Evolutionary conservation across 2,329 filamentous ascomycete species (phyloP), one percentile per base, ranked within the genome.

Genomic region (Alternaria sp.): DNA sequence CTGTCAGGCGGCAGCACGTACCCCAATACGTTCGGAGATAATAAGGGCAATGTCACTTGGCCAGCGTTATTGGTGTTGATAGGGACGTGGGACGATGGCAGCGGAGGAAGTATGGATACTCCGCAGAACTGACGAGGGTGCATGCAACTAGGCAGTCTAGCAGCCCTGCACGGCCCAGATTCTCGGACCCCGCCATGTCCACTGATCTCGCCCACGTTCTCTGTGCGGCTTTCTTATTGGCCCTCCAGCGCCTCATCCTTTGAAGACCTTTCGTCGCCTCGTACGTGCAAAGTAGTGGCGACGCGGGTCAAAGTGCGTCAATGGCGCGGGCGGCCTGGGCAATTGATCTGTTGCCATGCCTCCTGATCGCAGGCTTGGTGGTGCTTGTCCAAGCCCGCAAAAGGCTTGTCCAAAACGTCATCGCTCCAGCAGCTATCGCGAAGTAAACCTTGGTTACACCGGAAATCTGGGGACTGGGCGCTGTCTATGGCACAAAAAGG

Each of bases 351-450:
- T 37, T 43, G 66, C 58, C 64, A 63, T 60, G 61, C 56, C 37
- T 55, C 30, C 53, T 18, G 46, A 37, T 12, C 28, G 21, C 28
- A 55, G 63, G 65, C 67, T 69, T 69, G 55, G 55, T 30, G 10
- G 28, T 61, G 71, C 69, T 72, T 73, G 67, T 70, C 44, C 30
- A 28, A 61, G 68, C 66, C 64, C 37, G 20, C 25, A 20, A 9
- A 41, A 59, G 46, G 55, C 68, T 71, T 72, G 55, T 65, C 64
- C 18, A 58, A n/a, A 55, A 30, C 57, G 69, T 66, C 66, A 66
- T 54, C 3, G 25, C 9, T 30, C 23, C n/a, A 46, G 20, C 18
- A 33, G 47, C 28, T 14, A 43, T 21, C 20, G 15, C 49, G 23
- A 55, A 49, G 25, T 33, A 33, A 12, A n/a, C 15, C 18, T 37